These are phyloP conservation scores for Sinapis alba DNA, from an alignment of 441 rosid species.

Conservation along the genomic window DNA sequence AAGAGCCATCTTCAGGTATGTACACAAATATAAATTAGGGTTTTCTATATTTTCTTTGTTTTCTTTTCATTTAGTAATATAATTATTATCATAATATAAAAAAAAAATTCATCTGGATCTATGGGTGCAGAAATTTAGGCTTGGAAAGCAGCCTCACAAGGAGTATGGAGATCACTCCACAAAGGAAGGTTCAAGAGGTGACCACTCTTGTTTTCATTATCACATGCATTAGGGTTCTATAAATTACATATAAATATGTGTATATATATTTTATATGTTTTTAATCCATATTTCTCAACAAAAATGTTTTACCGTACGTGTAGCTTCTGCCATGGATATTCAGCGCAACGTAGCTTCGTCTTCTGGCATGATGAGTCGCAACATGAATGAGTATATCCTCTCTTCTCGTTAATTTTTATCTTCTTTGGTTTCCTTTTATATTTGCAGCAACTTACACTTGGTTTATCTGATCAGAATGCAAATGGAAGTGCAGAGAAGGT, in stretches of 20 bases:
- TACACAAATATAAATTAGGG: conserved; percentile 36
- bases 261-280: background rate
- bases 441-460: conserved; percentile 49
- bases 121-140: conserved; percentile 84
- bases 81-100: conserved; percentile 17
- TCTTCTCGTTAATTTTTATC: background rate
- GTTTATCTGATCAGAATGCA: conserved; percentile 84
- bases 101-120: conserved; percentile 14
- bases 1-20: conserved; percentile 99
- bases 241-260: background rate
- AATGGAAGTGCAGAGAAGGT: conserved; percentile 98
- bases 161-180: conserved; percentile 94
- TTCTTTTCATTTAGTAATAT: conserved; percentile 12
- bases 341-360: conserved; percentile 86
- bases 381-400: conserved; percentile 83
- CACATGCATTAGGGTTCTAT: conserved; percentile 32
- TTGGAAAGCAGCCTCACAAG: conserved; percentile 99
- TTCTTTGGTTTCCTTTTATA: background rate
- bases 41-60: conserved; percentile 40
- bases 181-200: conserved; percentile 77
- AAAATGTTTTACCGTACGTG: background rate
- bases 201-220: conserved; percentile 38
- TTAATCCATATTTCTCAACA: background rate
- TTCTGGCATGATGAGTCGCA: conserved; percentile 83
- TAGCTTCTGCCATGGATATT: conserved; percentile 80